Percentiles rank a stretch among this genome's conserved stretches.
phyloP scores from a whole-genome alignment of 2,329 filamentous ascomycete species.

The Hypoxylon sp. region DNA sequence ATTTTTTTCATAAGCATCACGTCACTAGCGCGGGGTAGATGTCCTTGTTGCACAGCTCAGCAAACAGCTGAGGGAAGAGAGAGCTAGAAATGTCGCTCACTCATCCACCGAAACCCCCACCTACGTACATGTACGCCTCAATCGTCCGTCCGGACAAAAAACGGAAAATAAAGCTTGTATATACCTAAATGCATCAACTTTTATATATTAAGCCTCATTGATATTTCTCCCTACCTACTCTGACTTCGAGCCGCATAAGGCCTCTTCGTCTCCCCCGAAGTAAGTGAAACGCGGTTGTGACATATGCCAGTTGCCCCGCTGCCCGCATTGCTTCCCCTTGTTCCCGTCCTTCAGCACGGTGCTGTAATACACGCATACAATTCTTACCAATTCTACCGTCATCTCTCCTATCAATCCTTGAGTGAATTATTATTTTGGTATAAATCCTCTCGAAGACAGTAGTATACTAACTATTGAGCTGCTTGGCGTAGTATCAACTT shows the following conservation, averaged over 20 bases:
- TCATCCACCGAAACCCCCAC: slow-evolving; percentile 28
- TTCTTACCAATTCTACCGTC: not conserved
- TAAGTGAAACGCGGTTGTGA: slow-evolving; percentile 42
- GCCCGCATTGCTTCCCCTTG: slow-evolving; percentile 12
- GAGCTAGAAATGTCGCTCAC: slow-evolving; percentile 40
- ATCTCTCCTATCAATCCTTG: not conserved
- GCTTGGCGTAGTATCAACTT: slow-evolving; percentile 21
- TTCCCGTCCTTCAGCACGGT: slow-evolving; percentile 7
- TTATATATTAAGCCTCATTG: slow-evolving; percentile 21
- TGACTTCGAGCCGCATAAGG: slow-evolving; percentile 17
- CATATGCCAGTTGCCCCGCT: slow-evolving; percentile 24
- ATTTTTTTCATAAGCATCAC: slow-evolving; percentile 39
- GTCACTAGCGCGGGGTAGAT: slow-evolving; percentile 47
- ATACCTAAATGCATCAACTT: slow-evolving; percentile 1
- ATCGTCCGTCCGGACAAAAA: slow-evolving; percentile 3
- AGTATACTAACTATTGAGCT: slow-evolving; percentile 19
- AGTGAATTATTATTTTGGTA: not conserved
- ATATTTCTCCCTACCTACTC: not conserved
- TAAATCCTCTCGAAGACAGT: not conserved
- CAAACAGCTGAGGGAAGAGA: slow-evolving; percentile 11
- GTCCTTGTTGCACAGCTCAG: slow-evolving; percentile 2
- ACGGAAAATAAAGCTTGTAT: not conserved
- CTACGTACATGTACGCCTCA: slow-evolving; percentile 10
- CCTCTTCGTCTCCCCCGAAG: slow-evolving; percentile 15
- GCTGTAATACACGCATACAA: slow-evolving; percentile 17